These are phyloP conservation scores for Nannochloropsis salina DNA, from an alignment of 108 stramenopile species.

Conservation along the genomic window DNA sequence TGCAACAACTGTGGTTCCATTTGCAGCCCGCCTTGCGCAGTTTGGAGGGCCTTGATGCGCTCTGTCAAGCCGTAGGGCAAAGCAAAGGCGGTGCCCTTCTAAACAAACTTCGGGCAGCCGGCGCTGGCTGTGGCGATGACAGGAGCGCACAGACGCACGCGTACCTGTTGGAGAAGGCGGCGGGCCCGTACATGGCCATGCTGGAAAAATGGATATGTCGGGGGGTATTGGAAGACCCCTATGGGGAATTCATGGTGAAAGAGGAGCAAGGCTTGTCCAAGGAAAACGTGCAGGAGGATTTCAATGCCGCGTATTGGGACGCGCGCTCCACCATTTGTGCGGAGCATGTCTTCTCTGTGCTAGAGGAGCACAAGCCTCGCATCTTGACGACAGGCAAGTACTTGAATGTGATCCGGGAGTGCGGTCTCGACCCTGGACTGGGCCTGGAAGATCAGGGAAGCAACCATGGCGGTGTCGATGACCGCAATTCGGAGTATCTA, in stretches of 20 bases:
- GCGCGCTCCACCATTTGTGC: slow-evolving; percentile 40
- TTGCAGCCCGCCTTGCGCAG: slow-evolving; percentile 65
- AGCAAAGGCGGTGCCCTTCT: slow-evolving; percentile 74
- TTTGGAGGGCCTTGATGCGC: slow-evolving; percentile 63
- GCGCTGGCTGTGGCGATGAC: slow-evolving; percentile 60
- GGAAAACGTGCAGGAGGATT: slow-evolving; percentile 48
- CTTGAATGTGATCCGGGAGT: slow-evolving; percentile 73
- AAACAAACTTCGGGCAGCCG: slow-evolving; percentile 54
- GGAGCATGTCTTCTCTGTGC: slow-evolving; percentile 30
- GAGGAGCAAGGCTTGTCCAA: slow-evolving; percentile 47
- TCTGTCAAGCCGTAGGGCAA: slow-evolving; percentile 51
- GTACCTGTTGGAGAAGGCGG: slow-evolving; percentile 61
- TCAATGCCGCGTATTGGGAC: slow-evolving; percentile 58
- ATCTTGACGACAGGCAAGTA: slow-evolving; percentile 84
- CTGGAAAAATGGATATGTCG: slow-evolving; percentile 68
- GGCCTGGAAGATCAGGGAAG: neutral
- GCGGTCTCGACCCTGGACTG: slow-evolving; percentile 41
- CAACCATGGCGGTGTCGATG: neutral
- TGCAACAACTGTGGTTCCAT: slow-evolving; percentile 67
- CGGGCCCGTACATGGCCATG: slow-evolving; percentile 74
- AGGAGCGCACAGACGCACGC: slow-evolving; percentile 59
- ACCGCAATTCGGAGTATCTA: too few species aligned
- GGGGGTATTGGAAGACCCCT: slow-evolving; percentile 74
- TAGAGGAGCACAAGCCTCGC: slow-evolving; percentile 42
- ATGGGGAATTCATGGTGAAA: slow-evolving; percentile 79